phyloP scores from a whole-genome alignment of 169 alveolate species.

The Eimeria maxima region DNA sequence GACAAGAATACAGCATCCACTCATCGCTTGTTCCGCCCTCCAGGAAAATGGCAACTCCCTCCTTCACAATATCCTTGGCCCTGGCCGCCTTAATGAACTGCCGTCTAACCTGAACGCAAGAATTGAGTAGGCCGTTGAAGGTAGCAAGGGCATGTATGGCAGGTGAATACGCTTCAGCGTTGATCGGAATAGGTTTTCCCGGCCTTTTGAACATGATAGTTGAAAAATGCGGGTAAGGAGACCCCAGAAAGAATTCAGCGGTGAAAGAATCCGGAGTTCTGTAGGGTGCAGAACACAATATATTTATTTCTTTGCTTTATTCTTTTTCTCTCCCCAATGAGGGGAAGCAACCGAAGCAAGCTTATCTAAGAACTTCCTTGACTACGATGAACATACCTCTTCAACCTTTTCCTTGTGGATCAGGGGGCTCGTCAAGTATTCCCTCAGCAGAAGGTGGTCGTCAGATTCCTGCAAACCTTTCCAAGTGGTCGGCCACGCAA shows the following conservation, averaged over 20 bases:
- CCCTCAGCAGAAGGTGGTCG: conserved; percentile 27
- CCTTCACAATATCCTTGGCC: neutral
- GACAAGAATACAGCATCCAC: conserved; percentile 79
- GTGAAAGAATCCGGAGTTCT: neutral
- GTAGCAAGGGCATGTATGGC: neutral
- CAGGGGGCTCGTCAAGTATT: conserved; percentile 32
- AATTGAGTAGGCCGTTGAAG: neutral
- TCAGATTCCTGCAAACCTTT: conserved; percentile 31
- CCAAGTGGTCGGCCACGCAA: conserved; percentile 70
- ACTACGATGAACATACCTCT: conserved; percentile 11
- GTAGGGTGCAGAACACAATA: neutral
- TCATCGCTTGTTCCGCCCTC: conserved; percentile 80
- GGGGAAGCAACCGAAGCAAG: neutral
- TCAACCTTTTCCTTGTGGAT: conserved; percentile 30
- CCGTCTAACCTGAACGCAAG: conserved; percentile 39
- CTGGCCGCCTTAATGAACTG: conserved; percentile 27
- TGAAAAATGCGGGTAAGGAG: neutral
- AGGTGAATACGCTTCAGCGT: neutral
- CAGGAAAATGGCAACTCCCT: conserved; percentile 56
- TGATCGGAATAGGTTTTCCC: neutral
- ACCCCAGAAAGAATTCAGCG: neutral
- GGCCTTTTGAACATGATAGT: neutral
- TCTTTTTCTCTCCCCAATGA: neutral
- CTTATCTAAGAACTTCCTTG: neutral
- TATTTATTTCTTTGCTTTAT: neutral